Conservation (phyloP, 2,329 filamentous ascomycete species). For the Aspergillus bombycis region DNA sequence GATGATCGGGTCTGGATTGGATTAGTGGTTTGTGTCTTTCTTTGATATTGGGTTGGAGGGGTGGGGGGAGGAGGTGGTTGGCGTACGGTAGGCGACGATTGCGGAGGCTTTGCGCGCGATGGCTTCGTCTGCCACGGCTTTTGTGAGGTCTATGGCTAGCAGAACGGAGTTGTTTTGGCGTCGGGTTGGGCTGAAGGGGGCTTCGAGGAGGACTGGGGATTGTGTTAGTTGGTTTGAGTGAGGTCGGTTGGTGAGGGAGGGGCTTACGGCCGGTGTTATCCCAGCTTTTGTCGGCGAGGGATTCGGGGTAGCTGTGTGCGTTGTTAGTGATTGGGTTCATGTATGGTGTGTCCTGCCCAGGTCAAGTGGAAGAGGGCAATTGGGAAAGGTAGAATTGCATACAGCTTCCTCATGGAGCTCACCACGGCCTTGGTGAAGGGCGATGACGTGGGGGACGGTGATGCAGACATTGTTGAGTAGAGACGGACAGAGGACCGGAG, state of each 20-base stretch:
- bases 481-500: slow-evolving; percentile 23
- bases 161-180: slow-evolving; percentile 69
- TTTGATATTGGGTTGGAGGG: background rate
- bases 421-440: slow-evolving; percentile 73
- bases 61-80: too few species aligned
- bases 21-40: slow-evolving; percentile 3
- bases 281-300: slow-evolving; percentile 84
- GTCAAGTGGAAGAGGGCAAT: slow-evolving; percentile 8
- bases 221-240: slow-evolving; percentile 10
- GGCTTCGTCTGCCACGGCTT: slow-evolving; percentile 85
- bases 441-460: slow-evolving; percentile 45
- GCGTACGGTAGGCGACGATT: slow-evolving; percentile 84
- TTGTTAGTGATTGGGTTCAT: slow-evolving; percentile 12
- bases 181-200: slow-evolving; percentile 61
- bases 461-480: slow-evolving; percentile 39
- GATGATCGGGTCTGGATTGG: slow-evolving; percentile 80
- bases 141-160: slow-evolving; percentile 88
- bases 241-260: background rate
- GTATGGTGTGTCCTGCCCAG: background rate
- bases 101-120: slow-evolving; percentile 75
- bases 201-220: slow-evolving; percentile 68
- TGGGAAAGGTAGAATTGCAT: slow-evolving; percentile 40
- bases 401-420: slow-evolving; percentile 78
- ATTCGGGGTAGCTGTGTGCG: slow-evolving; percentile 75
- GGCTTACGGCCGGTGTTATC: slow-evolving; percentile 83